Evolutionary conservation across 1,284 basidiomycete genomes (phyloP).

Genomic region (Fomitopsis pinicola): DNA sequence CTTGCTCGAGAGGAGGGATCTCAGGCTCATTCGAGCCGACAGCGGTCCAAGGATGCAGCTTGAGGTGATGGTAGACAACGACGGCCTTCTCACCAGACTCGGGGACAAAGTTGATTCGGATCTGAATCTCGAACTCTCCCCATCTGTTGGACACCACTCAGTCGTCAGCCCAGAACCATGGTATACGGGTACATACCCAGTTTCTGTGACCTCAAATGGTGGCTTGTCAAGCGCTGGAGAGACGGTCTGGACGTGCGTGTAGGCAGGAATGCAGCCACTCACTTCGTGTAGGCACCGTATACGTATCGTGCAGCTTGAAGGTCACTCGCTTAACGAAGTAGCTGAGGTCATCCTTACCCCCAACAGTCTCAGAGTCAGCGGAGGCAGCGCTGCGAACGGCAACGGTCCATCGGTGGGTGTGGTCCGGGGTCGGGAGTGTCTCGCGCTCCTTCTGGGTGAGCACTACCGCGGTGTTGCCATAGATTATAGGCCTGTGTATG

Average conservation of each 20-base stretch:
- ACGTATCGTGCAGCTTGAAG: slow-evolving; percentile 98
- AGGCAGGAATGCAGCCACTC: slow-evolving; percentile 26
- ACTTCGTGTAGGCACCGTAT: slow-evolving; percentile 89
- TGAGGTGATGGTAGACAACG: slow-evolving; percentile 87
- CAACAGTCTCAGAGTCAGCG: slow-evolving; percentile 64
- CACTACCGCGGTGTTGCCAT: slow-evolving; percentile 91
- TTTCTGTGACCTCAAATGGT: slow-evolving; percentile 94
- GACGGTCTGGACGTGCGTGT: background rate
- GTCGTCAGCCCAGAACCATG: background rate
- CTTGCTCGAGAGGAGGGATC: slow-evolving; percentile 58
- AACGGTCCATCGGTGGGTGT: slow-evolving; percentile 97
- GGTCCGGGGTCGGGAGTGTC: slow-evolving; percentile 53
- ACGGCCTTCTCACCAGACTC: slow-evolving; percentile 94
- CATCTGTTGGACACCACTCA: slow-evolving; percentile 53
- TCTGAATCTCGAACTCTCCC: slow-evolving; percentile 98
- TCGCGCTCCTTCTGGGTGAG: slow-evolving; percentile 77
- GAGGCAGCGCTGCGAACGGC: slow-evolving; percentile 83
- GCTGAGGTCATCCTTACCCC: slow-evolving; percentile 83
- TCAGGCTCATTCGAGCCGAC: slow-evolving; percentile 49
- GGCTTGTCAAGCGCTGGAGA: slow-evolving; percentile 81
- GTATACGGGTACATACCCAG: slow-evolving; percentile 53
- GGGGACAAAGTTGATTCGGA: slow-evolving; percentile 88
- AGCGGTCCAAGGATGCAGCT: slow-evolving; percentile 90
- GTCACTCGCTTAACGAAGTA: slow-evolving; percentile 94
- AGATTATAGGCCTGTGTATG: slow-evolving; percentile 90